These are phyloP conservation scores for Limonomyces culmigenus DNA, from an alignment of 1,284 basidiomycete species.

Conservation along the genomic window DNA sequence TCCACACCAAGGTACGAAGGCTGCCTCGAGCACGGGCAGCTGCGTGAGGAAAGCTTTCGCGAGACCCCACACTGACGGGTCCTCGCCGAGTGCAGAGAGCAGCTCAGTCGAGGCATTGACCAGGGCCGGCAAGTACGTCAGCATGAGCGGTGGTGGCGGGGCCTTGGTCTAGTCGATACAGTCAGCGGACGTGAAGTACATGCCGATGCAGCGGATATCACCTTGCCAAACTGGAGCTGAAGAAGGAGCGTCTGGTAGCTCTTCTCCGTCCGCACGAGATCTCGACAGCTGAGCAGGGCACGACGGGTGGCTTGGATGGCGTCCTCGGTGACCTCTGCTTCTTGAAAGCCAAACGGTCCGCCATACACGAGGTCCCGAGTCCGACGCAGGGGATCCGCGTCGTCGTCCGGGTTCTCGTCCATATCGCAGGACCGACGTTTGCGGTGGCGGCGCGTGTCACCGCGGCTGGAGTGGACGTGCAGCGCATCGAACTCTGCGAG, in stretches of 20 bases:
- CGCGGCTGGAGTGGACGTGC: too few relatives aligned
- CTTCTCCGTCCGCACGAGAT: constrained; percentile 49
- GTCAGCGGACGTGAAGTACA: constrained; percentile 6
- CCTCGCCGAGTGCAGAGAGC: constrained; percentile 29
- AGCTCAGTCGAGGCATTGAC: constrained; percentile 29
- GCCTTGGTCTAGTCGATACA: constrained; percentile 19
- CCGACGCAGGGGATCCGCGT: too few relatives aligned
- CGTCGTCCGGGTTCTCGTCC: too few relatives aligned
- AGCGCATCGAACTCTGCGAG: too few relatives aligned
- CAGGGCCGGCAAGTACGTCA: constrained; percentile 30
- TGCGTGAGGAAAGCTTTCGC: constrained; percentile 36
- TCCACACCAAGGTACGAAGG: constrained; percentile 44
- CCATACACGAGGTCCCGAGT: too few relatives aligned
- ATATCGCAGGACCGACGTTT: too few relatives aligned
- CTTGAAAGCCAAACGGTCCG: too few relatives aligned
- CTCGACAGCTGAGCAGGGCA: constrained; percentile 40
- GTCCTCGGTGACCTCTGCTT: too few relatives aligned
- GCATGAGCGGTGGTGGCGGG: constrained; percentile 35
- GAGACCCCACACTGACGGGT: constrained; percentile 44
- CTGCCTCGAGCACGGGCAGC: constrained; percentile 34
- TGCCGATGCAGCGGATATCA: constrained; percentile 1
- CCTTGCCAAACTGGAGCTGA: constrained; percentile 23
- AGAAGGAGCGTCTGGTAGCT: constrained; percentile 37
- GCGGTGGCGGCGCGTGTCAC: too few relatives aligned
- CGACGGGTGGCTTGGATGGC: too few relatives aligned